These are phyloP conservation scores for Fraxinus cuspidata DNA, from an alignment of 257 asterid genomes.

Conservation along the genomic window DNA sequence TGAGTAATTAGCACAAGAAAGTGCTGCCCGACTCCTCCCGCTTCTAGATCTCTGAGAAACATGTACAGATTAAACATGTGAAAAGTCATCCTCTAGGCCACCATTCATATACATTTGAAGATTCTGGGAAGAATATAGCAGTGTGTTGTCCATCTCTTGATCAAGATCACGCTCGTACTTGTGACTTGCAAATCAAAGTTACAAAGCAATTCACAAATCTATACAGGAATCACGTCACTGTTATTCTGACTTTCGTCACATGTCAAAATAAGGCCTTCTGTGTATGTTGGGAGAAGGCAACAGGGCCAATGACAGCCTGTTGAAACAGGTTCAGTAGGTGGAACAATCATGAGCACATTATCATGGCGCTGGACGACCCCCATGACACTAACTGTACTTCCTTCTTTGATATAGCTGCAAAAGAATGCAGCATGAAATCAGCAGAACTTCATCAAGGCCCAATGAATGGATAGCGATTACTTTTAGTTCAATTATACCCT, in stretches of 20 bases:
- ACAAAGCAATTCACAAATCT: conserved; percentile 22
- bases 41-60: neutral
- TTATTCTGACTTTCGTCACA: conserved; percentile 48
- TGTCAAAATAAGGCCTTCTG: conserved; percentile 66
- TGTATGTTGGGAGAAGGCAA: conserved; percentile 70
- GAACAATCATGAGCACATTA: conserved; percentile 75
- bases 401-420: conserved; percentile 75
- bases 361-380: conserved; percentile 72
- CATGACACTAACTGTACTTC: conserved; percentile 76
- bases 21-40: neutral
- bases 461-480: neutral
- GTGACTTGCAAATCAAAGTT: conserved; percentile 27
- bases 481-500: neutral
- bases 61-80: neutral
- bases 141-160: conserved; percentile 26
- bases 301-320: conserved; percentile 74
- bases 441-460: neutral
- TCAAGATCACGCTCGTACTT: conserved; percentile 32
- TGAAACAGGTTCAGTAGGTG: conserved; percentile 67
- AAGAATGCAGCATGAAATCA: neutral
- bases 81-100: neutral
- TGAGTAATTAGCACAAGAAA: conserved; percentile 1
- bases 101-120: neutral
- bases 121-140: conserved; percentile 33
- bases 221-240: conserved; percentile 69